Evolutionary conservation across 2,329 filamentous ascomycete genomes (phyloP).

Genomic region (Colletotrichum sp.): DNA sequence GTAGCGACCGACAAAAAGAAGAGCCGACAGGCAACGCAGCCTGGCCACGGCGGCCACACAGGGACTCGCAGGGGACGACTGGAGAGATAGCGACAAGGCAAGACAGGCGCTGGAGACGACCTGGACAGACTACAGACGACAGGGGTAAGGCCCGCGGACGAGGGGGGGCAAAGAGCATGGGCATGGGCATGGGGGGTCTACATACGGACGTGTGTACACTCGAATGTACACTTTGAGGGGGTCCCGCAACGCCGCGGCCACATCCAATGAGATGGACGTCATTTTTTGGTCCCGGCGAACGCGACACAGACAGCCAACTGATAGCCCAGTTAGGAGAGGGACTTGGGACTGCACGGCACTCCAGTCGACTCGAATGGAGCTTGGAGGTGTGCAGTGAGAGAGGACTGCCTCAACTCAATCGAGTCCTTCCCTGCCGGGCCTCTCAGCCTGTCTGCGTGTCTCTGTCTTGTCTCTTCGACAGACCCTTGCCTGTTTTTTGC

Average conservation of each 20-base stretch:
- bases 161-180: conserved; percentile 9
- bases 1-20: not conserved
- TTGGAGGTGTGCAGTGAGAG: conserved; percentile 2
- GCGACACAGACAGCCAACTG: conserved; percentile 16
- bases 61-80: not conserved
- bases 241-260: not conserved
- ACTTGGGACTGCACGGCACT: not conserved
- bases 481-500: conserved; percentile 18
- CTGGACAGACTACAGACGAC: not conserved
- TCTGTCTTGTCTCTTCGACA: not conserved
- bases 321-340: not conserved
- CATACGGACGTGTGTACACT: not conserved
- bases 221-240: not conserved
- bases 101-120: not conserved
- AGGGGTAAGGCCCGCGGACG: not conserved
- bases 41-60: not conserved
- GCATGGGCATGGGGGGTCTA: not conserved
- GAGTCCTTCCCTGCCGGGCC: conserved; percentile 15
- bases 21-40: not conserved
- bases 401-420: conserved; percentile 21
- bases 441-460: not conserved
- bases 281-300: conserved; percentile 19
- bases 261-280: conserved; percentile 18
- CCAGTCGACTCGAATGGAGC: not conserved
- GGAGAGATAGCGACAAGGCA: not conserved